phyloP scores from a whole-genome alignment of 768 basidiomycete genomes.

The Ramaria sp. region DNA sequence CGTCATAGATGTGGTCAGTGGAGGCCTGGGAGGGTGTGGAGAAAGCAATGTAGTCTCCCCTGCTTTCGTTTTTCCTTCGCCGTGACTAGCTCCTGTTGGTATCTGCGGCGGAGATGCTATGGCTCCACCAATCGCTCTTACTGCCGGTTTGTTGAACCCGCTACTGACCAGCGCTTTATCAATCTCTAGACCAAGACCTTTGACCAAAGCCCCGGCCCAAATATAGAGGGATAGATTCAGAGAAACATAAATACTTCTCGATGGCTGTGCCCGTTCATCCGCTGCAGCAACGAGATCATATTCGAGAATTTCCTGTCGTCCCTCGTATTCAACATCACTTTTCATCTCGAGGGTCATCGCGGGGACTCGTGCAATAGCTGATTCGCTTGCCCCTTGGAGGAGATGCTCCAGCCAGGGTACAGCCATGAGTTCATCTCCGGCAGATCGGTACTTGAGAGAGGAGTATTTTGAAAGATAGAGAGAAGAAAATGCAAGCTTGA shows the following conservation, averaged over 20 bases:
- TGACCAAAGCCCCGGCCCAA: slow-evolving; percentile 19
- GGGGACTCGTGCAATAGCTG: slow-evolving; percentile 71
- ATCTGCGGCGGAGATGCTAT: neutral
- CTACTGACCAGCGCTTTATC: slow-evolving; percentile 12
- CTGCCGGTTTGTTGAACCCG: slow-evolving; percentile 9
- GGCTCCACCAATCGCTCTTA: neutral
- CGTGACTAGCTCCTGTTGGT: neutral
- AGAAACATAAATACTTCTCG: slow-evolving; percentile 64
- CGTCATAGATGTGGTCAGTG: neutral
- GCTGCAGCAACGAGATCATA: slow-evolving; percentile 7
- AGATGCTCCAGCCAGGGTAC: slow-evolving; percentile 51
- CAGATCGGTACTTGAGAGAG: slow-evolving; percentile 42
- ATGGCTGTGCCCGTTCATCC: slow-evolving; percentile 41
- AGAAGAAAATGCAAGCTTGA: slow-evolving; percentile 63
- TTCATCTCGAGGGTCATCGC: slow-evolving; percentile 76
- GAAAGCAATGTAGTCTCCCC: neutral
- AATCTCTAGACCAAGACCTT: slow-evolving; percentile 9
- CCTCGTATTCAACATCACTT: slow-evolving; percentile 61
- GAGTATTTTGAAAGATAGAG: slow-evolving; percentile 66
- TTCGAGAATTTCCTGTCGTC: slow-evolving; percentile 4
- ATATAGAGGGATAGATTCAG: slow-evolving; percentile 74
- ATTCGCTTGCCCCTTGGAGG: slow-evolving; percentile 50
- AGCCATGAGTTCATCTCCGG: slow-evolving; percentile 29
- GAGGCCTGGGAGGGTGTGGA: neutral
- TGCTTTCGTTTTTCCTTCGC: slow-evolving; percentile 2